A percentile compares a stretch with the other conserved stretches of the same genome.
phyloP scores from a whole-genome alignment of 495 filamentous ascomycete species.

The Chaetomium fimeti region DNA sequence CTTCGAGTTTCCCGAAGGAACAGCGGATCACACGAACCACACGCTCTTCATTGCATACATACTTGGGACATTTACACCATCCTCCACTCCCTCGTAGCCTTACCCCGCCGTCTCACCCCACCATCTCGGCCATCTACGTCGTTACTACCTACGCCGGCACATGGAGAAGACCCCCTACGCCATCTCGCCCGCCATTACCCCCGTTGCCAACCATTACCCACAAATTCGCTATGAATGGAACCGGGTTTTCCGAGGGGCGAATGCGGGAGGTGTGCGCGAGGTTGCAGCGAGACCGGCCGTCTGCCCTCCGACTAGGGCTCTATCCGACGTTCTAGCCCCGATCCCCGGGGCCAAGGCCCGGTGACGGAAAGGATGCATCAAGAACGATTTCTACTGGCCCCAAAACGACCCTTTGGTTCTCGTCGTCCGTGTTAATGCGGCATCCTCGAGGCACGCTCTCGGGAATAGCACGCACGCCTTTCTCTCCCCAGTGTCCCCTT shows the following conservation, averaged over 20 bases:
- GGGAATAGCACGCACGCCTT: constrained; percentile 17
- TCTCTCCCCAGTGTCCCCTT: not conserved
- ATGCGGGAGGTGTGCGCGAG: not conserved
- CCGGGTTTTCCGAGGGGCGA: not conserved
- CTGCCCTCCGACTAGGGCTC: constrained; percentile 1
- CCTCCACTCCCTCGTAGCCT: not conserved
- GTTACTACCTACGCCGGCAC: too few relatives aligned
- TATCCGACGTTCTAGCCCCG: constrained; percentile 7
- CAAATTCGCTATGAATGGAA: not conserved
- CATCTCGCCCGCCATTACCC: not conserved
- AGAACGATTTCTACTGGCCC: constrained; percentile 1
- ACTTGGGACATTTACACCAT: not conserved
- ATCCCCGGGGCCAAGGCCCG: constrained; percentile 1
- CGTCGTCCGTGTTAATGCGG: not conserved
- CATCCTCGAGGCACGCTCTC: not conserved
- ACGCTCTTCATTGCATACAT: not conserved
- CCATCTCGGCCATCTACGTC: too few relatives aligned
- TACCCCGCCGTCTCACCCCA: too few relatives aligned
- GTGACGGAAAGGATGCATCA: constrained; percentile 1
- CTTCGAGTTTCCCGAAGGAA: not conserved
- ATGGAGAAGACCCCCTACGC: not conserved
- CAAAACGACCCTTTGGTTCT: not conserved
- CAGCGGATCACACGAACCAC: not conserved
- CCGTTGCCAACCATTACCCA: not conserved
- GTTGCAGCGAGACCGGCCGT: not conserved